Base-by-base conservation (phyloP, 75 land plant genomes). In the Sequoia sempervirens region DNA sequence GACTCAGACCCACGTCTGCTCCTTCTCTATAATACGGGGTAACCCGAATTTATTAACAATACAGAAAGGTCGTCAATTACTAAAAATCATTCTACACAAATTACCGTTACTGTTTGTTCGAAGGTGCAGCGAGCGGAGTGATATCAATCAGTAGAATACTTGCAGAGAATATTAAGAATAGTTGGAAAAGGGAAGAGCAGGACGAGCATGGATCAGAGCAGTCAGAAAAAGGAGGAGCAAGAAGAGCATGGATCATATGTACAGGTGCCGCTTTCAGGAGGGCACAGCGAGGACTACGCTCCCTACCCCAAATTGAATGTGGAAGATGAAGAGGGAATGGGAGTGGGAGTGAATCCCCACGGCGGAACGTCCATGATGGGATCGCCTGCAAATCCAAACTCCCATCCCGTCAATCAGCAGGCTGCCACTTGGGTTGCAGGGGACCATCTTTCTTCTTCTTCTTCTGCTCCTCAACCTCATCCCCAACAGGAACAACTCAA, bases 281-380 rank as follows among this genome's bases (percentile, higher is more conserved):
- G 34, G n/a, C 82, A 81, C 38, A 52, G 61, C 32, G 23, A 26
- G 20, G 91, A 88, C 34, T 89, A 91, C 78, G 89, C 90, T 37
- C 90, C 90, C 8, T 89, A 87, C 83, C 92, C 89, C 1, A 87
- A 85, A 45, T 15, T 89, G 69, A 85, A 89, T n/a, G 84, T 86
- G 26, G 83, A 84, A 38, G 92, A 91, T 84, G 86, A 85, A 10
- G 66, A 46, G 36, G 81, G 1, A 20, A 4, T 47, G 68, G 86
- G 84, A 10, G 66, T 10, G 8, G 81, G 8, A 20, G 37, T 47
- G 68, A 80, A 61, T 17, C 8, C 28, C 26, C 28, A 83, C 26
- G 50, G 68, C 28, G 85, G 87, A 38, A 84, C 82, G 1, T 87
- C 88, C 88, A 81, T 37, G 68, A 76, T 84, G 84, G 84, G 84